Percentiles rank a stretch among this genome's conserved stretches.
Conservation (phyloP, 441 rosid species). For the Croton setiger region DNA sequence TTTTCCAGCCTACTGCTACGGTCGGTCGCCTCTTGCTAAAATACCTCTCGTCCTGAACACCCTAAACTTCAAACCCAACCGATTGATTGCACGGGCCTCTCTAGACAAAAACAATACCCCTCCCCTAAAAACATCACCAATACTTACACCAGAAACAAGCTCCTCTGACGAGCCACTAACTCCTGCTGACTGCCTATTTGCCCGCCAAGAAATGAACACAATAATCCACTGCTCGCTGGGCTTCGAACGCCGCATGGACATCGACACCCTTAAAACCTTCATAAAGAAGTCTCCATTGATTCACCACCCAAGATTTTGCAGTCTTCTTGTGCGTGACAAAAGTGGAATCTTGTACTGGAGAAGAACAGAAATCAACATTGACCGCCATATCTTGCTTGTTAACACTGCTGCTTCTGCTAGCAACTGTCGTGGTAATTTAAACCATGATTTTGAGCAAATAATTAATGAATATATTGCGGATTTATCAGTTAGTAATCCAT, state of each 20-base stretch:
- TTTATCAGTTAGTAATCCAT: slow-evolving; percentile 38
- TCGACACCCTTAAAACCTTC: slow-evolving; percentile 27
- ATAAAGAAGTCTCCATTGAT: slow-evolving; percentile 37
- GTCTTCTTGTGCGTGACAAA: slow-evolving; percentile 47
- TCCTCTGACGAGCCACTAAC: slow-evolving; percentile 41
- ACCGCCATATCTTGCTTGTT: slow-evolving; percentile 37
- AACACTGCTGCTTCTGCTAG: background rate
- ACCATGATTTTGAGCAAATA: slow-evolving; percentile 5
- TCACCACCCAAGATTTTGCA: slow-evolving; percentile 53
- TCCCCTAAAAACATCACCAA: no score
- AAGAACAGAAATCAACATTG: slow-evolving; percentile 39
- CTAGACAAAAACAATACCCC: no score
- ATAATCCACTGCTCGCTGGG: slow-evolving; percentile 50
- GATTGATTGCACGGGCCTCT: no score
- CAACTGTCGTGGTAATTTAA: background rate
- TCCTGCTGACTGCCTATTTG: slow-evolving; percentile 56
- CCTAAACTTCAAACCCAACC: no score
- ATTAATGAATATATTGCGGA: slow-evolving; percentile 49
- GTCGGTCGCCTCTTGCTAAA: no score
- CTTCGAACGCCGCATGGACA: slow-evolving; percentile 22
- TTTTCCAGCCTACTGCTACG: no score
- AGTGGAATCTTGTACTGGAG: slow-evolving; percentile 49
- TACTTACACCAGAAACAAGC: background rate
- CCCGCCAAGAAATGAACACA: slow-evolving; percentile 36
- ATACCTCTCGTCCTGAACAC: no score